Evolutionary conservation across 1,284 basidiomycete genomes (phyloP).

Genomic region (Porodaedalea pini): DNA sequence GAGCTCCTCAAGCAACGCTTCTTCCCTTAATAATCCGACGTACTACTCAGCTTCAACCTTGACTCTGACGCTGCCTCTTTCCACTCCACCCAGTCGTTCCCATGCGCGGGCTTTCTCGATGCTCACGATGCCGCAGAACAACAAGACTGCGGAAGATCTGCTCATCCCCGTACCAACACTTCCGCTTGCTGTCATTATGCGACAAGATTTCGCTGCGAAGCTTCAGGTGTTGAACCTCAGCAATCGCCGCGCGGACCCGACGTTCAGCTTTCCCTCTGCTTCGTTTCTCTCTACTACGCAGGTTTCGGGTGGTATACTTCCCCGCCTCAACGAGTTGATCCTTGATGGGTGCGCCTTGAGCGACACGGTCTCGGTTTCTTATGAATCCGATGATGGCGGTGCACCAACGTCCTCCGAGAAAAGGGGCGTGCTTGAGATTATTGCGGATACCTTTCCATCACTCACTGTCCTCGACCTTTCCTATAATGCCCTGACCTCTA

Average conservation of each 20-base stretch:
- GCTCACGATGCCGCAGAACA: conserved; percentile 27
- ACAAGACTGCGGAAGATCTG: conserved; percentile 41
- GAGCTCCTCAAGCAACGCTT: conserved; percentile 23
- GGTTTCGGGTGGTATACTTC: conserved; percentile 43
- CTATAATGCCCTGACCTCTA: conserved; percentile 62
- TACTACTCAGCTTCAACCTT: conserved; percentile 54
- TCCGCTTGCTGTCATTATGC: conserved; percentile 55
- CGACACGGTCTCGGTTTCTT: conserved; percentile 49
- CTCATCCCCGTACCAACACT: conserved; percentile 62
- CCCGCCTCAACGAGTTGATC: conserved; percentile 63
- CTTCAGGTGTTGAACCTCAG: conserved; percentile 59
- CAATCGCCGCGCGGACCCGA: conserved; percentile 61
- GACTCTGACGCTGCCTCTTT: conserved; percentile 62
- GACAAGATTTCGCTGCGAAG: conserved; percentile 57
- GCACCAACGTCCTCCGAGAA: conserved; percentile 39
- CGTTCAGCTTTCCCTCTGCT: conserved; percentile 50
- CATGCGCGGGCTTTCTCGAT: conserved; percentile 66
- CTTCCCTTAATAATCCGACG: conserved; percentile 47
- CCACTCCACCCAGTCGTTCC: conserved; percentile 43
- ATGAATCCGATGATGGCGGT: conserved; percentile 27
- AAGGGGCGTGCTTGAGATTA: conserved; percentile 52
- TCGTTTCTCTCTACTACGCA: conserved; percentile 24
- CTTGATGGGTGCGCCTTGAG: conserved; percentile 67
- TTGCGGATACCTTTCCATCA: conserved; percentile 64
- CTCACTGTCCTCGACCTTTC: conserved; percentile 65